Evolutionary conservation across 2,329 filamentous ascomycete genomes (phyloP), one percentile per base, ranked within the genome.

Genomic region (Aulographum hederae): DNA sequence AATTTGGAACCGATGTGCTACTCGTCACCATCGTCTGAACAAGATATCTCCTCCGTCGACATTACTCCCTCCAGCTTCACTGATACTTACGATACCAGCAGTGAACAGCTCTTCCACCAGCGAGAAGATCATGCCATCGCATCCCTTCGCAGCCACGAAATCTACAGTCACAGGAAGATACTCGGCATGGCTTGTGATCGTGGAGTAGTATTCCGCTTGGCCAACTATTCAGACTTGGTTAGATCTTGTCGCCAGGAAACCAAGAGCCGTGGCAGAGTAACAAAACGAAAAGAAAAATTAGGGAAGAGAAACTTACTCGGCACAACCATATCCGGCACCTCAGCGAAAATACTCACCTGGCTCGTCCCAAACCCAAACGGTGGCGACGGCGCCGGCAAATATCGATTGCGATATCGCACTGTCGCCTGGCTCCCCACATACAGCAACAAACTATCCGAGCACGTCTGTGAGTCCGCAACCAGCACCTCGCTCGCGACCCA

Each of bases 91-190:
- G 3, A 70, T 53, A 0, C 66, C 67, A 12, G 53, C 58, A 17
- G 48, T 48, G 2, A 62, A 54, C 34, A 74, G 37, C 26, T 67
- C 63, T 31, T 59, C 50, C 2, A 68, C 63, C 31, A 74, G 45
- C 27, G 56, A 58, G 26, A 64, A 65, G 17, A 74, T 41, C 52
- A 73, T 56, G 0, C 65, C 64, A 47, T 75, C 71, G 38, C 71
- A 76, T 0, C 69, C 69, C 38, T 61, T 64, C 1, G 67, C 63
- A 0, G 59, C 69, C 48, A 74, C 50, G 14, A 74, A 51, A 37
- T 69, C 57, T 0, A 73, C 59, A 1, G 65, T 61, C 0, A 75
- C 69, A 0, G 70, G 71, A 20, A 73, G 44, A 28, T 57, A 54
- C 43, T 69, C 64, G 1, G 51, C 50, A 34, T 63, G 56, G 0